These are phyloP conservation scores for Cystobasidiaceae sp. DNA, from an alignment of 1,284 basidiomycete genomes.

Conservation along the genomic window DNA sequence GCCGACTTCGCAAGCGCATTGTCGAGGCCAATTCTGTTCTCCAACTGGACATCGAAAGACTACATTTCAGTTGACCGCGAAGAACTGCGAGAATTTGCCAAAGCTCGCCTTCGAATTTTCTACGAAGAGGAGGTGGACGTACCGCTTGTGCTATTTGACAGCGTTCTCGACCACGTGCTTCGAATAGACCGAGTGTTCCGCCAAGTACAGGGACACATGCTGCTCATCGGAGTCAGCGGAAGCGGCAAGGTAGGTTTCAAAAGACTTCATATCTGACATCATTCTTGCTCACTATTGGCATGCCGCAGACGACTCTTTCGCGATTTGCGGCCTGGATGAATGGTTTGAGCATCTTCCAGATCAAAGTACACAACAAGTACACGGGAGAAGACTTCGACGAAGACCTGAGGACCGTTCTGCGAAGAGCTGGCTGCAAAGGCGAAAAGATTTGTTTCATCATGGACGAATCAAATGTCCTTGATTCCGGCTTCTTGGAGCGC, in stretches of 20 bases:
- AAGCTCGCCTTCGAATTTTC: conserved; percentile 88
- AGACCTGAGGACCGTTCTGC: conserved; percentile 86
- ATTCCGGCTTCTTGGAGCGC: conserved; percentile 95
- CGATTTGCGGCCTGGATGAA: conserved; percentile 99
- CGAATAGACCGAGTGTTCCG: conserved; percentile 99
- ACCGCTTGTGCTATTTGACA: conserved; percentile 96
- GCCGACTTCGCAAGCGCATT: conserved; percentile 79
- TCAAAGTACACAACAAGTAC: conserved; percentile 98
- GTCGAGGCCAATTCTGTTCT: conserved; percentile 85
- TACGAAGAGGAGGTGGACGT: conserved; percentile 98
- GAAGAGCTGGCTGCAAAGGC: conserved; percentile 91
- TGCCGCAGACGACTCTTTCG: conserved; percentile 79
- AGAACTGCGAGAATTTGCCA: conserved; percentile 88
- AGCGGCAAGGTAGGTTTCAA: conserved; percentile 75
- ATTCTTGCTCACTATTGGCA: not conserved
- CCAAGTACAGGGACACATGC: conserved; percentile 90
- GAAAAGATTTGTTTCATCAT: conserved; percentile 99
- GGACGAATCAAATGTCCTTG: conserved; percentile 98
- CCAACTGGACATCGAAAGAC: conserved; percentile 98
- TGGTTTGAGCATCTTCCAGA: conserved; percentile 95
- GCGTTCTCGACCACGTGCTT: conserved; percentile 93
- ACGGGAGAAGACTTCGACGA: conserved; percentile 98
- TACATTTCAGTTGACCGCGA: conserved; percentile 94
- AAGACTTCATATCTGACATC: not conserved
- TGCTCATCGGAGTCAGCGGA: conserved; percentile 95